These are phyloP conservation scores for Collybia mongolica DNA, from an alignment of 768 basidiomycete species.

Conservation along the genomic window DNA sequence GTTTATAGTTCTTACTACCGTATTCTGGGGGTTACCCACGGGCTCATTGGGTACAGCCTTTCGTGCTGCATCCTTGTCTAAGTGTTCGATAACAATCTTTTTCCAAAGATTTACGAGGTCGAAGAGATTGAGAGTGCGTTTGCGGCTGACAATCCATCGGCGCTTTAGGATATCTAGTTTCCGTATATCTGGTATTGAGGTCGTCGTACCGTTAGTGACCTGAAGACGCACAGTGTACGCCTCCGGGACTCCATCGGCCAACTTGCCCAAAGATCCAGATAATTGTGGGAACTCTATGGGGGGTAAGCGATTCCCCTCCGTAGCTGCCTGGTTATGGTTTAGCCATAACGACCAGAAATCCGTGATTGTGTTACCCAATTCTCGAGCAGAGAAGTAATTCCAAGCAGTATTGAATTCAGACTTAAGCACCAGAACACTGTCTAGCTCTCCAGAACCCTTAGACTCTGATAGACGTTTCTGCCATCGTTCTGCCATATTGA, in stretches of 20 bases:
- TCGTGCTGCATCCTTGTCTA: constrained; percentile 6
- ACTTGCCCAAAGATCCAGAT: neutral
- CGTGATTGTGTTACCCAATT: constrained; percentile 24
- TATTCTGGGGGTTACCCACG: too few relatives aligned
- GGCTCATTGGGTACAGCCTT: too few relatives aligned
- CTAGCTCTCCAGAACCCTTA: constrained; percentile 3
- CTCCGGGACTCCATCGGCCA: neutral
- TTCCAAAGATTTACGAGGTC: constrained; percentile 23
- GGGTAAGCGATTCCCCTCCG: neutral
- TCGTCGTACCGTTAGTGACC: neutral
- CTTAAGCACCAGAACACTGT: constrained; percentile 28
- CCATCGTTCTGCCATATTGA: constrained; percentile 23
- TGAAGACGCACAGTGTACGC: neutral
- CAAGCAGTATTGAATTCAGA: constrained; percentile 27
- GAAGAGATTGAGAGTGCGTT: constrained; percentile 19
- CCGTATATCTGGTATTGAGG: constrained; percentile 1
- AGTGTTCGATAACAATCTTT: constrained; percentile 12
- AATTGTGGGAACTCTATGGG: neutral
- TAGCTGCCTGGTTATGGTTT: neutral
- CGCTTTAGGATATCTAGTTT: constrained; percentile 7
- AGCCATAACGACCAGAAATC: constrained; percentile 22
- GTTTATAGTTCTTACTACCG: too few relatives aligned
- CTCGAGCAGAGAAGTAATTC: constrained; percentile 29
- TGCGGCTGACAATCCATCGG: constrained; percentile 15
- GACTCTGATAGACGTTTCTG: constrained; percentile 15